Conservation (phyloP, 148 eudicot genomes). For the Nepenthes gracilis region DNA sequence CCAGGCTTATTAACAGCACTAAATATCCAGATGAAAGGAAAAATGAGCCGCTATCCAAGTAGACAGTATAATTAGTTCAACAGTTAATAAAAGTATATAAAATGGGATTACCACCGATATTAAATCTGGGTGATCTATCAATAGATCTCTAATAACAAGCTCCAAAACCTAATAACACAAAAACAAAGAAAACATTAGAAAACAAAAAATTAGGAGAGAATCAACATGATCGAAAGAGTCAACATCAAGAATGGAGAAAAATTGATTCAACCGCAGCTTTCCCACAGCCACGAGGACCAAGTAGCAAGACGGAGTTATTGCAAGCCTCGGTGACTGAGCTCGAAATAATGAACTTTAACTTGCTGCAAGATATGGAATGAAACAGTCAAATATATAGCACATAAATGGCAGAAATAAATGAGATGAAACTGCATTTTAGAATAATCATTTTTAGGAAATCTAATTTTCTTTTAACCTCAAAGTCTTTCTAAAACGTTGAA, state of each 20-base stretch:
- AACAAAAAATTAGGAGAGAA: slow-evolving; percentile 1
- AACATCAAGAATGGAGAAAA: not conserved
- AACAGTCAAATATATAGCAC: not conserved
- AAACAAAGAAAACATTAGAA: not conserved
- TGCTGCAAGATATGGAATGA: slow-evolving; percentile 28
- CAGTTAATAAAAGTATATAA: too few relatives aligned
- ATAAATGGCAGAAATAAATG: too few relatives aligned
- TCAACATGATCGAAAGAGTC: not conserved
- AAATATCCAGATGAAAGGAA: too few relatives aligned
- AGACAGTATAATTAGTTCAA: too few relatives aligned
- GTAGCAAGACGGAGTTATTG: slow-evolving; percentile 82
- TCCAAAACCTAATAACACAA: slow-evolving; percentile 53
- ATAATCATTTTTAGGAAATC: too few relatives aligned
- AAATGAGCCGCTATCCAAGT: too few relatives aligned
- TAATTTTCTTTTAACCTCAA: too few relatives aligned
- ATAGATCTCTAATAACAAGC: slow-evolving; percentile 64
- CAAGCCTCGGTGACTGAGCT: slow-evolving; percentile 76
- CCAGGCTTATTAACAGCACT: too few relatives aligned
- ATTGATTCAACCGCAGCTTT: slow-evolving; percentile 41
- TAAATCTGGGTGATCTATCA: slow-evolving; percentile 66
- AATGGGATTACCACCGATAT: slow-evolving; percentile 47
- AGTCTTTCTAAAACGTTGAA: too few relatives aligned
- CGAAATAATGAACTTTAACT: slow-evolving; percentile 71
- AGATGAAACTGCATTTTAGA: too few relatives aligned
- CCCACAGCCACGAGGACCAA: slow-evolving; percentile 94